Percentiles rank a stretch among this genome's conserved stretches.
These are phyloP conservation scores for Marasmius oreades DNA, from an alignment of 1,284 basidiomycete species.

Conservation along the genomic window DNA sequence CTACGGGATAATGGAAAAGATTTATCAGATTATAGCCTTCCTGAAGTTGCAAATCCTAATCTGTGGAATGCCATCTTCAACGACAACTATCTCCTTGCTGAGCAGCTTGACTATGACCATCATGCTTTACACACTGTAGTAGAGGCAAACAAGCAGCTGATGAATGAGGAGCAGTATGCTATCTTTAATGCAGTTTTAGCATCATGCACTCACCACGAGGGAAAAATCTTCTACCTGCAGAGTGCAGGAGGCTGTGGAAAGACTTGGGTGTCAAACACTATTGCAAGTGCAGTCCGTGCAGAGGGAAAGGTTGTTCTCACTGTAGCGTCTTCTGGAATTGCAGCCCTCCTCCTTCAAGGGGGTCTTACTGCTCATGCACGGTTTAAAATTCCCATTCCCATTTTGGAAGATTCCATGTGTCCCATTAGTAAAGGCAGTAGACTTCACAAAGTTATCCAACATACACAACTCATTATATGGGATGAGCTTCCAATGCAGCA, in stretches of 20 bases:
- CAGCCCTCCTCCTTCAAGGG: conserved; percentile 35
- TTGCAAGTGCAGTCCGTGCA: conserved; percentile 28
- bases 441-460: conserved; percentile 25
- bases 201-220: conserved; percentile 4
- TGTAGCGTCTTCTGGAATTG: conserved; percentile 44
- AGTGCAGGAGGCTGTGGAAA: conserved; percentile 48
- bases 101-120: too few species aligned
- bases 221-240: conserved; percentile 38
- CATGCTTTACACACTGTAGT: too few species aligned
- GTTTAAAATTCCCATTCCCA: conserved; percentile 40
- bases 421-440: conserved; percentile 25
- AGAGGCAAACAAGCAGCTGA: too few species aligned
- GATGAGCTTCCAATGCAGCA: conserved; percentile 37
- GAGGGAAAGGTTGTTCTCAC: conserved; percentile 33
- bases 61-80: too few species aligned
- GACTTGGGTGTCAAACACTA: conserved; percentile 41
- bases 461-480: conserved; percentile 32
- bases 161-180: too few species aligned
- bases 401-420: conserved; percentile 28
- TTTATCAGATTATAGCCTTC: too few species aligned
- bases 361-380: conserved; percentile 40
- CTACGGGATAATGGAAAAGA: too few species aligned
- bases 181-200: too few species aligned
- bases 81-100: too few species aligned
- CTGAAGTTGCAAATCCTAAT: too few species aligned